Evolutionary conservation across 208 protist species (phyloP), one percentile per base, ranked within the genome.

Genomic region (Crithidia expoeki): DNA sequence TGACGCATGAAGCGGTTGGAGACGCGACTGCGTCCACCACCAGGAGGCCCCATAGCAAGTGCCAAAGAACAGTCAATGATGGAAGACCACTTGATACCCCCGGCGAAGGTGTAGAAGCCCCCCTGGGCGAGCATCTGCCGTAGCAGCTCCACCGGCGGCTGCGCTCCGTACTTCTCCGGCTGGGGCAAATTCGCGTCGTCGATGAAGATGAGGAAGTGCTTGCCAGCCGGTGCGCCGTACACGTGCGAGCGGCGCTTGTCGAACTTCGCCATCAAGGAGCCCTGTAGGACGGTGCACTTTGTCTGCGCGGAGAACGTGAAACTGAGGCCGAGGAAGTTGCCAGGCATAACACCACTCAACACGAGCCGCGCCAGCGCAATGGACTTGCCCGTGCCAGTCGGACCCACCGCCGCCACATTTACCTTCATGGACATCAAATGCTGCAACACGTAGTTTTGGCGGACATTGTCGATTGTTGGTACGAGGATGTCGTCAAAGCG

Each of bases 1-100:
- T 99, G 98, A 30, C 98, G 86, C 86, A 98, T 94, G 69, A 99
- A 96, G 49, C 98, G 89, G 68, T 95, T 96, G n/a, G 97, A 98
- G 19, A 99, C 76, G 23, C 81, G 81, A 33, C 96, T 93, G 49
- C 98, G 86, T 34, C 98, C 97, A 25, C 98, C 98, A 46, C 98
- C 98, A 23, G 96, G 98, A 28, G 97, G 98, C 14, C 96, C 98
- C 98, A 99, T 99, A n/a, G 98, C 97, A 25, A 97, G 85, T 9
- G 94, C 88, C 33, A 99, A 85, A 1, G 86, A 93, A 9, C 95
- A 88, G 82, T 99, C 97, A 38, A 98, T 91, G 68, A 99, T 93
- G 52, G 76, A 78, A 49, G 85, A 93, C 83, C 90, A 97, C 76
- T 94, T 93, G 68, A 96, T 93, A 49, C 84, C 81, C 52, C 84